Evolutionary conservation across 177 flowering plant genomes (phyloP).

Genomic region (Vitis hybrid): DNA sequence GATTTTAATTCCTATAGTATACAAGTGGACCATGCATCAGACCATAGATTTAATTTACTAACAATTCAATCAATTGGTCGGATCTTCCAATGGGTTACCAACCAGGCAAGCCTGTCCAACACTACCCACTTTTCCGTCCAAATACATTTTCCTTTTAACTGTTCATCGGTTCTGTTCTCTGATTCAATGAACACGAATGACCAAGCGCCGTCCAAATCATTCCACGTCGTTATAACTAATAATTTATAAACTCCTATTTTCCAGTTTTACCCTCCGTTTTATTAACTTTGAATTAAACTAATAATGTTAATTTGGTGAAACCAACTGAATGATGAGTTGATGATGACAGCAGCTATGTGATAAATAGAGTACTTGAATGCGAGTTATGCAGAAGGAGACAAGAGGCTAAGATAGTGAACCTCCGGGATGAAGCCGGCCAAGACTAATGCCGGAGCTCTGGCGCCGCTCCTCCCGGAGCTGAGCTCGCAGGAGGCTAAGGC

Average conservation of each 20-base stretch:
- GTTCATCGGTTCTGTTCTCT: no score
- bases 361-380: neutral
- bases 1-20: no score
- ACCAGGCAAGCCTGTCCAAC: no score
- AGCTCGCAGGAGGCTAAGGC: neutral
- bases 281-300: neutral
- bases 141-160: no score
- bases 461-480: slow-evolving; percentile 31
- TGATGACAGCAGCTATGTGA: no score
- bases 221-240: neutral
- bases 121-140: no score
- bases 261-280: slow-evolving; percentile 8
- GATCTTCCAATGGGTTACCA: no score
- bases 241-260: neutral
- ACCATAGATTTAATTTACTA: no score
- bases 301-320: neutral
- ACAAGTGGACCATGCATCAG: no score
- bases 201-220: no score
- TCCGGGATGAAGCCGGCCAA: slow-evolving; percentile 25
- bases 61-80: no score
- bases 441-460: slow-evolving; percentile 4
- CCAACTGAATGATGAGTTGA: neutral
- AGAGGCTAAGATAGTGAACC: neutral
- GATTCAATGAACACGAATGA: no score
- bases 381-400: slow-evolving; percentile 12